Evolutionary conservation across 2,329 filamentous ascomycete species (phyloP), one percentile per base, ranked within the genome.

Genomic region (Tolypocladium tundrense): DNA sequence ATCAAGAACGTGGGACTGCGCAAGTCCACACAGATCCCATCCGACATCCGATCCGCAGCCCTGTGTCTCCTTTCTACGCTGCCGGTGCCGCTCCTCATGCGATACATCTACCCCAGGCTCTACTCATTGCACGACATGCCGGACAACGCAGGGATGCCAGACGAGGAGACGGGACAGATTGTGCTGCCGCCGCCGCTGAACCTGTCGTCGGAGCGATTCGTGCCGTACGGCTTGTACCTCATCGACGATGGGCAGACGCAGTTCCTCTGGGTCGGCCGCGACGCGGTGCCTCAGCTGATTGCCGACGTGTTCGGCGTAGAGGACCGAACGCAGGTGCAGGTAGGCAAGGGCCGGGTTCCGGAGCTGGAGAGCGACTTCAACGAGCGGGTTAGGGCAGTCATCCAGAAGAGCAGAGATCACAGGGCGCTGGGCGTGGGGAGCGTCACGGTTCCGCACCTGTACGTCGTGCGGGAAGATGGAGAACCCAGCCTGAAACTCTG

Each of bases 221-320:
- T 91, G 4, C 84, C 91, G 0, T 96, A 95, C 69, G 94, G 94
- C 35, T 78, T 99, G 21, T 99, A 99, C 73, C 82, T 99, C 59
- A 94, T 99, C 66, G 94, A 99, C 67, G 94, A 99, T 68, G 92
- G 92, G 3, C 93, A 97, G 73, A 97, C 91, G 7, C 94, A 99
- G 71, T 99, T 99, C 81, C 76, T 99, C 53, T 99, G 94, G 94
- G 82, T 97, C 24, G 94, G 94, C 16, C 86, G 92, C 41, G 93
- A 99, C 64, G 88, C 93, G 1, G 91, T 99, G 35, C 91, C 91
- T 1, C 91, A 96, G 69, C 81, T 99, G 39, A 79, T 97, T 45
- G 75, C 82, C 56, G 94, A 99, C 67, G 93, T 97, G 7, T 99
- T 99, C 70, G 93, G 91, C 31, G 81, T 94, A 13, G 80, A 87